Evolutionary conservation across 148 eudicot genomes (phyloP), one percentile per base, ranked within the genome.

Genomic region (Dysphania ambrosioides): DNA sequence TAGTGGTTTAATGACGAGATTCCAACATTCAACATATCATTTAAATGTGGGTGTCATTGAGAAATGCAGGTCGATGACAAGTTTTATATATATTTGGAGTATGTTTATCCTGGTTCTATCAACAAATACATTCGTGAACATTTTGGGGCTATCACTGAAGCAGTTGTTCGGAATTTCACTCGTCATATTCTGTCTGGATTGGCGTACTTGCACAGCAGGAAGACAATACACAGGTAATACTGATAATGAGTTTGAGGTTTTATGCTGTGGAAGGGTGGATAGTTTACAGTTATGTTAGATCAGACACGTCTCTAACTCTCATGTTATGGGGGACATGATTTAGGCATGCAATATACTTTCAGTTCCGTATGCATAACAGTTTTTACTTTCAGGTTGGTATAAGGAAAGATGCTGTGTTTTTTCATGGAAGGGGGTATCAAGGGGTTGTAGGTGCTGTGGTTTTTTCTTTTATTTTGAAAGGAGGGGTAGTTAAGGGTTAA

Each of bases 101-200:
- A 92, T 79, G 97, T 95, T 66, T 90, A 92, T 75, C 99, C 99
- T 66, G 99, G 99, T 79, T 92, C 99, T 78, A 84, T 95, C 58
- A 88, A 87, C 72, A 92, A 86, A 82, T 95, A 90, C 77, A 77
- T 90, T 78, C 89, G 77, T 66, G 96, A 95, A 44, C 97, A 92
- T 79, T 86, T 92, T 87, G 94, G 88, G 85, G 93, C 90, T 60
- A 85, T 95, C 49, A 86, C 97, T 24, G 98, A 95, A 79, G 86
- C 93, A 72, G 86, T 95, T 72, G 92, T 95, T 9, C 93, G 98
- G 69, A 95, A 88, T 78, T 95, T 95, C 78, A 95, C 96, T 60
- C 91, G 98, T 60, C 99, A 95, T 80, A 95, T 92, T 81, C 85
- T 93, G 70, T 88, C 87, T 76, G 99, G 99, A 60, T 77, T 95